These are phyloP conservation scores for Sungouiella thailandica DNA, from an alignment of 805 yeast species.

Conservation along the genomic window DNA sequence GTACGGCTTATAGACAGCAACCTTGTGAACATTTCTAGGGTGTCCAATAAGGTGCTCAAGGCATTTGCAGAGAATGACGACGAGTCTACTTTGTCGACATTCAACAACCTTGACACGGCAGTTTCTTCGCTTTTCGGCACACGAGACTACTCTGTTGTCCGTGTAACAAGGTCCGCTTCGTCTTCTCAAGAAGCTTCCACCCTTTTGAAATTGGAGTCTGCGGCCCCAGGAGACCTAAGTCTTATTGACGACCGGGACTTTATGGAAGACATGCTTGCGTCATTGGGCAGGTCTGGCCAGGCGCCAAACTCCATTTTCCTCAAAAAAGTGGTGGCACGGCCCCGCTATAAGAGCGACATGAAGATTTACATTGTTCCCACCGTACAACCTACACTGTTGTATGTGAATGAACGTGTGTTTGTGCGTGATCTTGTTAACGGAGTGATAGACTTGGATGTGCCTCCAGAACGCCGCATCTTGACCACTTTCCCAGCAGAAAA, in stretches of 20 bases:
- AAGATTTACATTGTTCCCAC: constrained; percentile 52
- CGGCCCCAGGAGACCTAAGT: constrained; percentile 47
- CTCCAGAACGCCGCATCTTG: constrained; percentile 13
- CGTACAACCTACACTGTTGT: constrained; percentile 30
- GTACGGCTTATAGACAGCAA: constrained; percentile 37
- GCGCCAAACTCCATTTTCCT: constrained; percentile 45
- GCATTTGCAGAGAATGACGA: constrained; percentile 15
- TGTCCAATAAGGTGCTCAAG: constrained; percentile 34
- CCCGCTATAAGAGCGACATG: constrained; percentile 60
- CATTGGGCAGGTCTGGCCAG: constrained; percentile 39
- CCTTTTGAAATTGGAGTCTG: constrained; percentile 51
- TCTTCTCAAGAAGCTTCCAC: constrained; percentile 47
- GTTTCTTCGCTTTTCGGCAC: constrained; percentile 38
- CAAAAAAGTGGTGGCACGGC: constrained; percentile 56
- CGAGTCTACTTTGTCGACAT: constrained; percentile 23
- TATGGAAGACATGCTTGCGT: constrained; percentile 31
- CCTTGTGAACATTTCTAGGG: constrained; percentile 32
- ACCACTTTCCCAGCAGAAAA: constrained; percentile 13
- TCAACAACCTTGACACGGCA: constrained; percentile 44
- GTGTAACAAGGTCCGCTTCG: constrained; percentile 54
- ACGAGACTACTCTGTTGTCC: constrained; percentile 39
- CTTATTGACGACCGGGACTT: constrained; percentile 47
- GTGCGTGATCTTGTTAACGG: constrained; percentile 50
- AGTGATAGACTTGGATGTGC: constrained; percentile 32
- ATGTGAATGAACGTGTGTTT: constrained; percentile 46